These are phyloP conservation scores for Boletellus emodensis DNA, from an alignment of 768 basidiomycete genomes.

Conservation along the genomic window DNA sequence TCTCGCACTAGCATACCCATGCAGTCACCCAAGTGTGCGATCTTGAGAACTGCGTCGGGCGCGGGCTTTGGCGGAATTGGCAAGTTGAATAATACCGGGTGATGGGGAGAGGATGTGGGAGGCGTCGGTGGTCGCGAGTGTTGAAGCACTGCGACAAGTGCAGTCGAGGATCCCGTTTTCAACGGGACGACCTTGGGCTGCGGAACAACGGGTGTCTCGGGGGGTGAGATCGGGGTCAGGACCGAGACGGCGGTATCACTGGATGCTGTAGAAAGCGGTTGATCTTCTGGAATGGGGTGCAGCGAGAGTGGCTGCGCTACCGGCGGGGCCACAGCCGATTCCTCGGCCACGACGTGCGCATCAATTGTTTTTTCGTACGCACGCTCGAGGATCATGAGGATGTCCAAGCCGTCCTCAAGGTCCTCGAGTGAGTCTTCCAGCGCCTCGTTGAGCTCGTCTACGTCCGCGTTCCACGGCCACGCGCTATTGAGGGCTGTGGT, in stretches of 20 bases:
- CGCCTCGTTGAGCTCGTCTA: constrained; percentile 43
- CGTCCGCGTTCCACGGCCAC: constrained; percentile 30
- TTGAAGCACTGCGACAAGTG: constrained; percentile 61
- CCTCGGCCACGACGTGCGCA: constrained; percentile 48
- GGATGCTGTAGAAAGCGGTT: background rate
- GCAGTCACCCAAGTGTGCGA: constrained; percentile 86
- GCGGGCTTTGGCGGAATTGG: constrained; percentile 31
- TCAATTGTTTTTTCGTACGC: constrained; percentile 65
- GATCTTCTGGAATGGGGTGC: constrained; percentile 22
- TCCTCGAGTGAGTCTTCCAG: constrained; percentile 51
- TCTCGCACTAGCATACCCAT: constrained; percentile 83
- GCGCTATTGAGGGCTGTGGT: constrained; percentile 22
- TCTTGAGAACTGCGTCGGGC: constrained; percentile 62
- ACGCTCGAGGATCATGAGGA: constrained; percentile 63
- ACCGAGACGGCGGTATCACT: background rate
- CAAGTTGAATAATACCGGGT: constrained; percentile 16
- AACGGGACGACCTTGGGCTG: constrained; percentile 37
- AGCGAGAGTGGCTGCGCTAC: constrained; percentile 12
- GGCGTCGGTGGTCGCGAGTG: constrained; percentile 28
- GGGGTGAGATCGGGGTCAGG: constrained; percentile 4
- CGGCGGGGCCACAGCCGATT: constrained; percentile 2
- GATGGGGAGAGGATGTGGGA: constrained; percentile 13
- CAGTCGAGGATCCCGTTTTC: constrained; percentile 62
- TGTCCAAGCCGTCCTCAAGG: constrained; percentile 64
- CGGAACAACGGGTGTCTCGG: constrained; percentile 13